Conservation (phyloP, 1,284 basidiomycete genomes). For the Waitea zeae region DNA sequence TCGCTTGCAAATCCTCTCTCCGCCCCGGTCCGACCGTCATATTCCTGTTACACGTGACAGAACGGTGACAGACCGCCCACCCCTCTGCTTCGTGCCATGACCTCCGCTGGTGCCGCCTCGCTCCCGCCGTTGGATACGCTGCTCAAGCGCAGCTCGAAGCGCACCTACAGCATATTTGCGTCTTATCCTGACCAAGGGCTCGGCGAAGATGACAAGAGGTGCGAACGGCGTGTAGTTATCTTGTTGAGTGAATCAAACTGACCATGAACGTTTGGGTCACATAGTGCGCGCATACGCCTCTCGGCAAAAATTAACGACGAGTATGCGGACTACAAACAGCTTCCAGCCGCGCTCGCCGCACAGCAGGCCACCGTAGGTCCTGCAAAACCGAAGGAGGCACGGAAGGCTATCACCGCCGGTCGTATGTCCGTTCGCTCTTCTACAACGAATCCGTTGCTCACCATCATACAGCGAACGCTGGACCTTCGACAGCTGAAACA, state of each 20-base stretch:
- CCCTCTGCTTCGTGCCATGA: no score
- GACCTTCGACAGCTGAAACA: slow-evolving; percentile 31
- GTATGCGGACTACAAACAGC: slow-evolving; percentile 73
- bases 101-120: slow-evolving; percentile 27
- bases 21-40: no score
- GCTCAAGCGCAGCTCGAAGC: slow-evolving; percentile 40
- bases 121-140: slow-evolving; percentile 55
- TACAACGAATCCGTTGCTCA: neutral
- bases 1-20: no score
- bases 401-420: slow-evolving; percentile 59
- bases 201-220: slow-evolving; percentile 57
- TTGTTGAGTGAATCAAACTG: neutral
- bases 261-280: slow-evolving; percentile 1
- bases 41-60: no score
- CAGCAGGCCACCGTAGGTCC: slow-evolving; percentile 76
- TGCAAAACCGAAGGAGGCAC: slow-evolving; percentile 40
- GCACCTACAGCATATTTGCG: slow-evolving; percentile 53
- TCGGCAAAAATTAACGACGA: slow-evolving; percentile 72
- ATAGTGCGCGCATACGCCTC: slow-evolving; percentile 45
- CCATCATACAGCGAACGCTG: neutral
- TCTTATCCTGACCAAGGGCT: slow-evolving; percentile 40
- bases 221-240: slow-evolving; percentile 8
- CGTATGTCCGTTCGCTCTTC: slow-evolving; percentile 18
- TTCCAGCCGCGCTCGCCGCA: slow-evolving; percentile 67
- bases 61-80: no score